These are phyloP conservation scores for Lepiota brunneoincarnata DNA, from an alignment of 768 basidiomycete species.

Conservation along the genomic window DNA sequence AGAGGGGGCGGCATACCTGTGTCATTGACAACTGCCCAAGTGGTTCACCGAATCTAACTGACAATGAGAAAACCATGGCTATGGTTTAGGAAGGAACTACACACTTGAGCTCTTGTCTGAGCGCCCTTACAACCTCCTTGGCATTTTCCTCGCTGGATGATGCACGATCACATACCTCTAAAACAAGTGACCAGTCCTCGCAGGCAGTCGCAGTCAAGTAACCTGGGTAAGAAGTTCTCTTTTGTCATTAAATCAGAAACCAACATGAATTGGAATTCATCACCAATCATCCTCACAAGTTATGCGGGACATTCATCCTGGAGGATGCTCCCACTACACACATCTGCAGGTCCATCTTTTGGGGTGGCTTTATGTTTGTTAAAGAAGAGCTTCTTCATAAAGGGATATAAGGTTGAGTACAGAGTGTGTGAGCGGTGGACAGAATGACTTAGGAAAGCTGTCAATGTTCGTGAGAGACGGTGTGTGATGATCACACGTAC, in stretches of 20 bases:
- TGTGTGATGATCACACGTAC: too few relatives aligned
- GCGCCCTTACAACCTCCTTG: slow-evolving; percentile 80
- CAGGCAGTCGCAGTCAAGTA: slow-evolving; percentile 75
- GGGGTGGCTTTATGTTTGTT: slow-evolving; percentile 38
- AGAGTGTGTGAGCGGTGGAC: too few relatives aligned
- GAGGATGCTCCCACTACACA: slow-evolving; percentile 18
- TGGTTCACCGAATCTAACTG: slow-evolving; percentile 67
- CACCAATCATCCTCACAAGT: slow-evolving; percentile 72
- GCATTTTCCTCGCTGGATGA: slow-evolving; percentile 69
- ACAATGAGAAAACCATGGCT: slow-evolving; percentile 4
- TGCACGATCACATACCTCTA: slow-evolving; percentile 85
- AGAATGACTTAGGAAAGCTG: too few relatives aligned
- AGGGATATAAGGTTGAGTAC: slow-evolving; percentile 32
- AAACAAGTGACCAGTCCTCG: slow-evolving; percentile 78
- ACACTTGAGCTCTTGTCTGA: slow-evolving; percentile 85
- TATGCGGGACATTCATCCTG: slow-evolving; percentile 48
- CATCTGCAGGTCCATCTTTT: slow-evolving; percentile 31
- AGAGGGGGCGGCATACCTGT: slow-evolving; percentile 41
- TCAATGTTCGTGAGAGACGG: too few relatives aligned
- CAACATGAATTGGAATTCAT: neutral
- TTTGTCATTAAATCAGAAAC: neutral
- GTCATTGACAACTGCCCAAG: slow-evolving; percentile 75
- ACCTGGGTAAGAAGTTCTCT: slow-evolving; percentile 37
- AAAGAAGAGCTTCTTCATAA: slow-evolving; percentile 64
- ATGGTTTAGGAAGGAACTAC: slow-evolving; percentile 9